These are phyloP conservation scores for Blastocystis sp. DNA, from an alignment of 352 stramenopile genomes.

Conservation along the genomic window DNA sequence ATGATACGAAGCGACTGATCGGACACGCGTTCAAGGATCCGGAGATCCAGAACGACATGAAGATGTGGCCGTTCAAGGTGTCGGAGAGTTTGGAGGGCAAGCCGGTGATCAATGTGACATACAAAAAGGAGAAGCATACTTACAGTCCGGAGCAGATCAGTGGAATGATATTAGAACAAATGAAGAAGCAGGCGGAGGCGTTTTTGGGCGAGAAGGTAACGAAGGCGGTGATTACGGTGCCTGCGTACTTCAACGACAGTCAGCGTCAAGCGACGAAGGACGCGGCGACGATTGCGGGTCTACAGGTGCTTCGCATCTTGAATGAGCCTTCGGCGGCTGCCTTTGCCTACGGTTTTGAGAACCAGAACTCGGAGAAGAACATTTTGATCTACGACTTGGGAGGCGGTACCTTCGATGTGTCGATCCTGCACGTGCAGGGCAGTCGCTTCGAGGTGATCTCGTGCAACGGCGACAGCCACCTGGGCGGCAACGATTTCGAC, in stretches of 20 bases:
- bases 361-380: slow-evolving; percentile 76
- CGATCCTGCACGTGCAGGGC: slow-evolving; percentile 60
- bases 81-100: slow-evolving; percentile 60
- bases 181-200: slow-evolving; percentile 71
- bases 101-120: slow-evolving; percentile 56
- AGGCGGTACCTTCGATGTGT: slow-evolving; percentile 74
- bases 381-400: slow-evolving; percentile 82
- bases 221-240: slow-evolving; percentile 73
- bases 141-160: slow-evolving; percentile 42
- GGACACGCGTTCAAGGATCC: slow-evolving; percentile 79
- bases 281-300: slow-evolving; percentile 76
- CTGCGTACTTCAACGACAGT: slow-evolving; percentile 77
- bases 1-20: slow-evolving; percentile 91
- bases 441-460: slow-evolving; percentile 64
- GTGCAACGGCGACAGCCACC: slow-evolving; percentile 78
- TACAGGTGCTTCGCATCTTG: slow-evolving; percentile 82
- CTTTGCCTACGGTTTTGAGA: slow-evolving; percentile 82
- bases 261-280: slow-evolving; percentile 76
- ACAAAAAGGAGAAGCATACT: slow-evolving; percentile 30
- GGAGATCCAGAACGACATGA: slow-evolving; percentile 81
- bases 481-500: slow-evolving; percentile 75
- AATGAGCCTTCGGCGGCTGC: slow-evolving; percentile 80
- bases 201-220: slow-evolving; percentile 66
- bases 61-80: slow-evolving; percentile 83
- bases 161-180: slow-evolving; percentile 64